Conservation (phyloP, 73 alveolate genomes). For the Paramecium octaurelia region DNA sequence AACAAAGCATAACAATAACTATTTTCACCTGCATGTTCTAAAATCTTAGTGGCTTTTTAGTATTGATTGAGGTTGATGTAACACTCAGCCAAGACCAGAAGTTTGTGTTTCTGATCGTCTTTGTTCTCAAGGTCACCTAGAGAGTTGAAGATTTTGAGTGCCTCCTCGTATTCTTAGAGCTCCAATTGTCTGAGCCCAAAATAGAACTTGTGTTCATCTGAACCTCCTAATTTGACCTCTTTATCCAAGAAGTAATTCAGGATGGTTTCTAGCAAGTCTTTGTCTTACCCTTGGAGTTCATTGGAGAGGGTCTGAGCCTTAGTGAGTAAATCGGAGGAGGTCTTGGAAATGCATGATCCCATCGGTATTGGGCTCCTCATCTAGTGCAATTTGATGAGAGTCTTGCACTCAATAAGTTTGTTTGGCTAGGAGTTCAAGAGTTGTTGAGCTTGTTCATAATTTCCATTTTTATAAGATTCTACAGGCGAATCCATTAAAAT, state of each 20-base stretch:
- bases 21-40: neutral
- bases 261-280: neutral
- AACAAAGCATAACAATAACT: neutral
- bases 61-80: neutral
- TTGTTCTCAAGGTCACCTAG: neutral
- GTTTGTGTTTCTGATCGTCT: slow-evolving; percentile 22
- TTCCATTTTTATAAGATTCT: slow-evolving; percentile 2
- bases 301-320: neutral
- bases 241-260: neutral
- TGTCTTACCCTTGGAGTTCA: neutral
- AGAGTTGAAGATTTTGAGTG: neutral
- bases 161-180: neutral
- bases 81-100: neutral
- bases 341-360: neutral
- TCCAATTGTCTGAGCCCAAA: neutral
- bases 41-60: neutral
- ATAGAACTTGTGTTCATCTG: slow-evolving; percentile 20
- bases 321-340: neutral
- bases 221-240: neutral
- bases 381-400: neutral
- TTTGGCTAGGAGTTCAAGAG: neutral
- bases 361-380: neutral
- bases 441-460: neutral
- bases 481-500: neutral
- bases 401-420: neutral